Conservation (phyloP, 768 basidiomycete species). For the Suillus variegatus region DNA sequence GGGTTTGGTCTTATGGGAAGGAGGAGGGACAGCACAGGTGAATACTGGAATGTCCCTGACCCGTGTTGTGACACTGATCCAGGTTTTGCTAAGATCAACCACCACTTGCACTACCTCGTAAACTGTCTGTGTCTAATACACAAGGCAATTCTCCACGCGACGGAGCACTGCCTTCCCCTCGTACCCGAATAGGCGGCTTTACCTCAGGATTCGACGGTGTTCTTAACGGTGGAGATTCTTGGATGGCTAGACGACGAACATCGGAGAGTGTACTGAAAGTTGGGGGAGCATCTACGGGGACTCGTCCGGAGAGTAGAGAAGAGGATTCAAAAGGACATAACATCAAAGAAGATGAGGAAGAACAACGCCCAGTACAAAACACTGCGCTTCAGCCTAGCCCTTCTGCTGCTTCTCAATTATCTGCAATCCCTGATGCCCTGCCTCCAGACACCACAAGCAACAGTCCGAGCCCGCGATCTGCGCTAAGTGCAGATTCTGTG, state of each 20-base stretch:
- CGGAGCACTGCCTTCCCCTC: constrained; percentile 58
- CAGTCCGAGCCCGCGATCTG: constrained; percentile 2
- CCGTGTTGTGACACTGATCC: constrained; percentile 10
- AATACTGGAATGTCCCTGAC: constrained; percentile 6
- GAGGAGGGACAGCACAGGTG: constrained; percentile 74
- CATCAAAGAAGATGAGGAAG: constrained; percentile 64
- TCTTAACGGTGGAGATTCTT: constrained; percentile 63
- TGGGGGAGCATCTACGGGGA: constrained; percentile 27
- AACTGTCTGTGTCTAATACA: constrained; percentile 65
- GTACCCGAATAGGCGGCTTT: constrained; percentile 56
- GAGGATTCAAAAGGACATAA: constrained; percentile 44
- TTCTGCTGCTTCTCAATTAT: constrained; percentile 11
- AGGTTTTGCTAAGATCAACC: constrained; percentile 52
- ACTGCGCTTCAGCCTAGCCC: constrained; percentile 13
- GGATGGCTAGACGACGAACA: constrained; percentile 63
- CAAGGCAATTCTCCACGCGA: constrained; percentile 60
- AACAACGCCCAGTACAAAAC: constrained; percentile 4
- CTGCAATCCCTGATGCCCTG: constrained; percentile 13
- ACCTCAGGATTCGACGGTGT: constrained; percentile 74
- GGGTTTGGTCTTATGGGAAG: constrained; percentile 64
- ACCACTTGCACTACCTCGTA: constrained; percentile 56
- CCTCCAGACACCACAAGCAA: constrained; percentile 6
- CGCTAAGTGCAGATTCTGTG: constrained; percentile 11
- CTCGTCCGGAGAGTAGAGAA: constrained; percentile 43
- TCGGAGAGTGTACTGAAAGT: constrained; percentile 56